Evolutionary conservation across 192 early-diverging fungal genomes (phyloP).

Genomic region (Cetraspora pellucida): DNA sequence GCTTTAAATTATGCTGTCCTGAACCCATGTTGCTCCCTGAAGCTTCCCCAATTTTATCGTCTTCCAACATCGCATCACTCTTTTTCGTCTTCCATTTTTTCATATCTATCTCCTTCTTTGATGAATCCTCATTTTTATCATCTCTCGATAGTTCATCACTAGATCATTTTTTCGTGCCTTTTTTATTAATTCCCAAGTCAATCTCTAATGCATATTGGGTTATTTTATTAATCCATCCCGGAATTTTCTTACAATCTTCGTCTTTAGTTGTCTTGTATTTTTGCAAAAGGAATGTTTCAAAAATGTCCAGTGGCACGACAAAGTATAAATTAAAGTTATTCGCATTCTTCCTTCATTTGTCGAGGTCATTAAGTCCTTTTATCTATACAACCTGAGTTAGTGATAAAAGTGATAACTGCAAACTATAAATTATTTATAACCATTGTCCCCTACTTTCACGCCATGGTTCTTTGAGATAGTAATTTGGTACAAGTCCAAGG

Average conservation of each 20-base stretch:
- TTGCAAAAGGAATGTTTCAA: slow-evolving; percentile 14
- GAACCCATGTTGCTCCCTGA: neutral
- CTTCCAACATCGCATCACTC: neutral
- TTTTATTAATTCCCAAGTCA: neutral
- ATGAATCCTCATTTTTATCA: neutral
- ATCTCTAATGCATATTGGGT: slow-evolving; percentile 15
- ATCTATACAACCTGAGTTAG: neutral
- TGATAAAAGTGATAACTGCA: neutral
- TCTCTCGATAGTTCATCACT: neutral
- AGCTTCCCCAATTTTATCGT: neutral
- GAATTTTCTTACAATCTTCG: neutral
- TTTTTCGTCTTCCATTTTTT: too few relatives aligned
- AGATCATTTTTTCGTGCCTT: neutral
- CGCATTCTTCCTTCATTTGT: neutral
- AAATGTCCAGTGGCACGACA: slow-evolving; percentile 1
- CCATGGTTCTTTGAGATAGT: slow-evolving; percentile 12
- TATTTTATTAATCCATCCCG: slow-evolving; percentile 11
- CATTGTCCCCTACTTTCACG: slow-evolving; percentile 10
- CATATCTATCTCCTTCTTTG: neutral
- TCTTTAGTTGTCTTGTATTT: neutral
- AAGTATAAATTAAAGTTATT: slow-evolving; percentile 7
- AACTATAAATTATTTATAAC: neutral
- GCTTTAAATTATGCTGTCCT: neutral
- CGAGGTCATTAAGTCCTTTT: slow-evolving; percentile 13
- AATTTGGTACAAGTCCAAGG: slow-evolving; percentile 7